Evolutionary conservation across 2,329 filamentous ascomycete genomes (phyloP), one percentile per base, ranked within the genome.

Genomic region (Xylaria sp.): DNA sequence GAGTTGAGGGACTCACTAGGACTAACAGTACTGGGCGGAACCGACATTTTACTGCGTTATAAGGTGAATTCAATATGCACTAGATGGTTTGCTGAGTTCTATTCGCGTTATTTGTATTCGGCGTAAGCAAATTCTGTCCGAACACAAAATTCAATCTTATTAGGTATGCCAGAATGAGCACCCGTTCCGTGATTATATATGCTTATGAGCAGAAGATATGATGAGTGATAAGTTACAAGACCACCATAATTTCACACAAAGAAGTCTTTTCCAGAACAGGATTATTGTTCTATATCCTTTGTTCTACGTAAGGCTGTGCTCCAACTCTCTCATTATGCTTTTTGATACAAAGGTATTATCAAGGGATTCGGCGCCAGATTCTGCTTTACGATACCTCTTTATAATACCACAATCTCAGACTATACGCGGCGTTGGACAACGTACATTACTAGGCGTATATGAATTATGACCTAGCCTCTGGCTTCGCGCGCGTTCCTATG

Each of bases 141-240:
- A n/a, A 10, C 15, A 36, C 1, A 46, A 60, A 25, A 18, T 48
- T 49, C 10, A 20, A 13, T 25, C 12, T 46, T 6, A 13, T n/a
- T n/a, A 31, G 7, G 3, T 8, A n/a, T 8, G 3, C 3, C 3
- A 4, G 15, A 54, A 15, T 3, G 15, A 18, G 55, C 15, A 25
- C n/a, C 3, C 2, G 28, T 9, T 23, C 18, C 31, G 39, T 20
- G n/a, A 61, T 65, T 61, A 68, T 43, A 57, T 68, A 65, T 28
- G 10, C 25, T 10, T 8, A 4, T 55, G 12, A 23, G 7, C 5
- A 43, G 9, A 10, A 36, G 3, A 18, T 1, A 18, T 4, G 1
- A n/a, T 36, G 15, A 43, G 13, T 25, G 4, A 12, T 1, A 15
- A 52, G 6, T 31, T 59, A 9, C 8, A n/a, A 60, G 18, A 57